Percentiles rank a stretch among this genome's conserved stretches.
Evolutionary conservation across 1,284 basidiomycete genomes (phyloP).

Genomic region (Meira miltonrushii): DNA sequence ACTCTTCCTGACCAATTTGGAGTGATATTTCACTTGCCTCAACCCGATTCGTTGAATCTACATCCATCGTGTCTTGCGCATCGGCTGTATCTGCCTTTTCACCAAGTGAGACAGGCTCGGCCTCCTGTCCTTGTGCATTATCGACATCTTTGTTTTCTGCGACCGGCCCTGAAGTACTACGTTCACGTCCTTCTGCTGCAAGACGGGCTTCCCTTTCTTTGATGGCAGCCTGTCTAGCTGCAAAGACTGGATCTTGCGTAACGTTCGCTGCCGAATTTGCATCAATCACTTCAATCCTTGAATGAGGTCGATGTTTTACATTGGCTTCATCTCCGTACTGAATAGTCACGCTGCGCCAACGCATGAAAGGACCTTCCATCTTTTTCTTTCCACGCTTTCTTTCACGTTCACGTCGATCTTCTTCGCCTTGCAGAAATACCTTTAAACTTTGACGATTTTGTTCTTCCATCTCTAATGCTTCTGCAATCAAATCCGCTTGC

Average conservation of each 20-base stretch:
- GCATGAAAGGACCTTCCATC: conserved; percentile 66
- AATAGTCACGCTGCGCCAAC: conserved; percentile 63
- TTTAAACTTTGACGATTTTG: conserved; percentile 72
- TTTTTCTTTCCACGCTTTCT: conserved; percentile 60
- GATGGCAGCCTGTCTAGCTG: conserved; percentile 14
- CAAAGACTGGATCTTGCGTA: conserved; percentile 25
- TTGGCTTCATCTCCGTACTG: conserved; percentile 11
- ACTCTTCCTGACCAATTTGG: too few species aligned
- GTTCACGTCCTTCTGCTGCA: too few species aligned
- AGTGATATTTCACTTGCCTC: too few species aligned
- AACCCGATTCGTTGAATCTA: too few species aligned
- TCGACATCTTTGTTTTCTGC: too few species aligned
- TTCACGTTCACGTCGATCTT: conserved; percentile 69
- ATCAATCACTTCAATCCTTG: conserved; percentile 18
- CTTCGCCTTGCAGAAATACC: conserved; percentile 70
- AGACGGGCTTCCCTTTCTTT: background rate
- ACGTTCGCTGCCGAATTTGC: background rate
- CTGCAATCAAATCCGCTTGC: conserved; percentile 72
- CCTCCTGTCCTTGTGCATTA: too few species aligned
- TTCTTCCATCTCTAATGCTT: conserved; percentile 77
- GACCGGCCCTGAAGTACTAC: too few species aligned
- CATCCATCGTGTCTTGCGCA: too few species aligned
- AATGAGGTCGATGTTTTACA: conserved; percentile 16
- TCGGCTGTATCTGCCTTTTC: too few species aligned
- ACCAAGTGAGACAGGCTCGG: too few species aligned